Evolutionary conservation across 2,329 filamentous ascomycete genomes (phyloP), one percentile per base, ranked within the genome.

Genomic region (Penicillium frequentans): DNA sequence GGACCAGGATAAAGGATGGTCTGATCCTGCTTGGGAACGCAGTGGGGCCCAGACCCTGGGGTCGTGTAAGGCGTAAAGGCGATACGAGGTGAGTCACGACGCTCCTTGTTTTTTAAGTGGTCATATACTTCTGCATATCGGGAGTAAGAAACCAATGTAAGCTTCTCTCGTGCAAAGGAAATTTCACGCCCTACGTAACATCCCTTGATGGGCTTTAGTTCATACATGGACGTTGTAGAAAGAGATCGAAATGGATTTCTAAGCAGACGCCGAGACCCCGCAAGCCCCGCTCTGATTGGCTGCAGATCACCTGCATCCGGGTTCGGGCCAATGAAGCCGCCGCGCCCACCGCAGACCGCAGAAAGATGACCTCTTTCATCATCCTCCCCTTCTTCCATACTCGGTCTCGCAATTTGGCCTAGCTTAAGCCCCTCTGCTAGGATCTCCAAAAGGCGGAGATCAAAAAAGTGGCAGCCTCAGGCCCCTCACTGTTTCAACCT

Each of bases 161-260:
- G 23, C 42, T 26, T 23, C 24, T 14, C 9, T 26, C 4, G 14
- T 45, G 7, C 21, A 46, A 3, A 26, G 7, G 10, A 11, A 14
- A 46, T 26, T 13, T 13, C 14, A 11, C 26, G 42, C n/a, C 8
- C 42, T 16, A 44, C 14, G 31, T 33, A 14, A 14, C 14, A 33
- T 16, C 31, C 31, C 13, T 33, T 16, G 14, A 33, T 14, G 31
- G 13, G 11, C 5, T 16, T 5, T 43, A 21, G 49, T 27, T 14
- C 43, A 24, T 27, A 26, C 21, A 46, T 47, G 10, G 29, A 27
- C 14, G n/a, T 39, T n/a, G 37, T 49, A 31, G 54, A 56, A 56
- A 23, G 44, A 49, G 26, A 56, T 56, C 54, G 54, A 56, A 54
- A 16, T 56, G 64, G 67, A 68, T 69, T 69, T 69, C 67, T 69